Base-by-base conservation (phyloP, 148 eudicot species). In the Fagopyrum homotropicum region DNA sequence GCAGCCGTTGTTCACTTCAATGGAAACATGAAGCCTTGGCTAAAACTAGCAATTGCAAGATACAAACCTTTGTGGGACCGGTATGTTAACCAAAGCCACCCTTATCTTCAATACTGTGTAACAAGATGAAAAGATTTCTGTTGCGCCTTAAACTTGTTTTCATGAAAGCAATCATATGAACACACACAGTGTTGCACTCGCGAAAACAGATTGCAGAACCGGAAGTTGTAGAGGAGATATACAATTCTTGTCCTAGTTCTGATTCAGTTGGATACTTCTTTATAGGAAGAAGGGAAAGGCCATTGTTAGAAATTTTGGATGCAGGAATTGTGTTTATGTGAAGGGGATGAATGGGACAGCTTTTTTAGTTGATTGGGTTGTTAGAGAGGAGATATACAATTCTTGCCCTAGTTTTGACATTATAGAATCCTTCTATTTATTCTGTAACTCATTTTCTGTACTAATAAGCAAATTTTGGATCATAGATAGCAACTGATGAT, bases 21-120 rank as follows among this genome's bases (percentile, higher is more conserved):
- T 35, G 78, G 78, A 26, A 75, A 75, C 72, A 63, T 75, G 78
- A 75, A 75, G 72, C 78, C 78, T 7, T 75, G 78, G 78, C 60
- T 75, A 10, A 75, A 75, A 59, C 72, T 75, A 45, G 72, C 19
- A 12, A 75, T 75, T 26, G 78, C 10, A 9, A 63, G 78, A 72
- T 75, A 75, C 30, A 75, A 43, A 47, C 73, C 78, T 9, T 35
- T 75, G 60, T 75, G 78, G 78, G 78, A 63, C 66, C 78, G 72
- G 78, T 75, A 75, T 48, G 78, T 75, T 14, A 75, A 75, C 30
- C 72, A 50, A 14, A 75, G 19, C 6, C 78, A 75, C 50, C 51
- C 56, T 26, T 63, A 75, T 56, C 72, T 75, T 16, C 78, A 45
- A 75, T 50, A 66, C 10, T 75, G 78, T 75, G 60, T 75, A 50